Percentiles rank a stretch among this genome's conserved stretches.
Conservation (phyloP, 371 early-diverging fungal species). For the Chytridiales sp. region DNA sequence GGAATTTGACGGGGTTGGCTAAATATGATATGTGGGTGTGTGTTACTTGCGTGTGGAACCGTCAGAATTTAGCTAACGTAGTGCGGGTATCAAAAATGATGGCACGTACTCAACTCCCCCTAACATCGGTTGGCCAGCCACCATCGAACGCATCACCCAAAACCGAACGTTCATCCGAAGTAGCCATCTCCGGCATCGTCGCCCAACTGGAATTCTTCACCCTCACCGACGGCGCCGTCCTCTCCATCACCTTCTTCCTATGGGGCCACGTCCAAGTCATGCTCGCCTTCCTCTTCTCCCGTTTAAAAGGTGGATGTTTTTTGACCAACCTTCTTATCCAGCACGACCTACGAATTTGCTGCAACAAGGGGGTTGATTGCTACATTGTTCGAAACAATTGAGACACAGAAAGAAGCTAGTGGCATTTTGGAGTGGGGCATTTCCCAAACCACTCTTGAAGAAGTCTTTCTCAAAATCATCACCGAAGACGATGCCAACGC, state of each 20-base stretch:
- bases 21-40: too few relatives aligned
- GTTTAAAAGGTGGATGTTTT: too few relatives aligned
- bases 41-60: too few relatives aligned
- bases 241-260: constrained; percentile 50
- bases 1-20: constrained; percentile 17
- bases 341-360: constrained; percentile 29
- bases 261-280: constrained; percentile 70
- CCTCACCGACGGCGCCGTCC: constrained; percentile 51
- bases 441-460: constrained; percentile 61
- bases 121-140: constrained; percentile 30
- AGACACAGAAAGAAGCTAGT: constrained; percentile 30
- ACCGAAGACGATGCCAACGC: constrained; percentile 27
- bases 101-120: constrained; percentile 27
- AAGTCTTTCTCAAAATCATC: constrained; percentile 30
- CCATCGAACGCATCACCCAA: constrained; percentile 9
- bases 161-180: constrained; percentile 38
- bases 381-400: constrained; percentile 50
- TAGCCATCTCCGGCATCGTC: constrained; percentile 56
- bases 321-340: too few relatives aligned
- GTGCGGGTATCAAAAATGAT: too few relatives aligned
- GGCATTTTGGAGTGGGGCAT: constrained; percentile 71
- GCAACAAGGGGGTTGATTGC: constrained; percentile 11
- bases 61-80: too few relatives aligned
- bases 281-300: constrained; percentile 62
- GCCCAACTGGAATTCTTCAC: constrained; percentile 62